Conservation (phyloP, 495 filamentous ascomycete species). For the Cercophora scortea region DNA sequence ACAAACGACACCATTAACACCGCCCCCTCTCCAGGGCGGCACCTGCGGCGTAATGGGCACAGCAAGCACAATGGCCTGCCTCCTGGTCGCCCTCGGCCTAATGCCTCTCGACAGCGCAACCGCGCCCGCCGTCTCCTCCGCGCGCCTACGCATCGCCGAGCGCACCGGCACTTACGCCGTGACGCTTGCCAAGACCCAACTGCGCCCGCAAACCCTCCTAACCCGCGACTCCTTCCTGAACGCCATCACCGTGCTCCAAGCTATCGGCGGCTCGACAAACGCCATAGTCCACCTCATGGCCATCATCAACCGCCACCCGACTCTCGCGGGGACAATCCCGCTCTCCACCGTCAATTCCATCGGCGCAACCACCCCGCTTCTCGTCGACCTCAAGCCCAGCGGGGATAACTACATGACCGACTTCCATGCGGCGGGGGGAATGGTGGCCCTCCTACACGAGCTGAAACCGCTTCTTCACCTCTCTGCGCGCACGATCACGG, state of each 20-base stretch:
- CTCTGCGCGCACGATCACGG: constrained; percentile 49
- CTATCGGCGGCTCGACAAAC: constrained; percentile 63
- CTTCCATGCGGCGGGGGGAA: constrained; percentile 62
- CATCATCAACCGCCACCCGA: constrained; percentile 52
- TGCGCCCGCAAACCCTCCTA: constrained; percentile 48
- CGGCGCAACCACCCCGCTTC: constrained; percentile 49
- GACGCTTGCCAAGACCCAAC: constrained; percentile 8
- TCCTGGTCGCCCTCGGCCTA: constrained; percentile 54
- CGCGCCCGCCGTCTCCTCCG: constrained; percentile 57
- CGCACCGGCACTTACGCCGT: constrained; percentile 54
- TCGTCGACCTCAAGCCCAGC: constrained; percentile 62
- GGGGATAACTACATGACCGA: constrained; percentile 66
- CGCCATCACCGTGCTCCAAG: constrained; percentile 60
- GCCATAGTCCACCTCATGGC: constrained; percentile 61
- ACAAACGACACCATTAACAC: neutral
- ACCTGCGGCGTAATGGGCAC: constrained; percentile 68
- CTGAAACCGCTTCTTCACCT: constrained; percentile 52
- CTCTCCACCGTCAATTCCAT: constrained; percentile 53
- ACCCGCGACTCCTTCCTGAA: constrained; percentile 56
- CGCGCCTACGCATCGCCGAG: constrained; percentile 56
- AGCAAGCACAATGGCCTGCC: constrained; percentile 62
- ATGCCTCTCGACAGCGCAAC: constrained; percentile 55
- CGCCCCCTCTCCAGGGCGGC: constrained; percentile 30
- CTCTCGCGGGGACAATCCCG: constrained; percentile 45
- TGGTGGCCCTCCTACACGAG: constrained; percentile 48